Conservation (phyloP, 176 grass and related monocot species). For the Aegilops speltoides region DNA sequence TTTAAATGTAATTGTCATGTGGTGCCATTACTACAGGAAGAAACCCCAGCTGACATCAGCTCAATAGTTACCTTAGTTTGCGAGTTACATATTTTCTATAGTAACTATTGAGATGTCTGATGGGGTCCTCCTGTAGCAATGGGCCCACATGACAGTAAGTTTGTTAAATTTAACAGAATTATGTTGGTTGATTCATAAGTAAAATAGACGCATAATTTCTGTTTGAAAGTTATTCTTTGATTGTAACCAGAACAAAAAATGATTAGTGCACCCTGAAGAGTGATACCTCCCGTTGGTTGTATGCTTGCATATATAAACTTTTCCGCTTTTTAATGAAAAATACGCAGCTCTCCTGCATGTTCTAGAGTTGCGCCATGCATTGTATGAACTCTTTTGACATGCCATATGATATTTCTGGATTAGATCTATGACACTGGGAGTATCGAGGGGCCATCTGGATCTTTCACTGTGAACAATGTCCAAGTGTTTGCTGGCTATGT, state of each 20-base stretch:
- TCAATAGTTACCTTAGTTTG: too few relatives aligned
- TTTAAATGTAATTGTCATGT: background rate
- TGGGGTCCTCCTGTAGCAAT: too few relatives aligned
- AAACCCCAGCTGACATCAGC: too few relatives aligned
- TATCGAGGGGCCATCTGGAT: slow-evolving; percentile 87
- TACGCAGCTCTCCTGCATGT: background rate
- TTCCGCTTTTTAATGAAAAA: background rate
- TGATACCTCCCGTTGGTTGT: background rate
- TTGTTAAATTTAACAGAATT: background rate
- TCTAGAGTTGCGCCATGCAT: background rate
- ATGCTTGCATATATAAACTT: background rate
- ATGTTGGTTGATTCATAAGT: background rate
- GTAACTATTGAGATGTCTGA: too few relatives aligned
- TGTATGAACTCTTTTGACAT: background rate
- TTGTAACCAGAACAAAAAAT: background rate
- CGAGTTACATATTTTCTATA: too few relatives aligned
- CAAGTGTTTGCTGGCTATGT: slow-evolving; percentile 81
- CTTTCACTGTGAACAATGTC: slow-evolving; percentile 74
- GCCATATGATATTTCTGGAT: slow-evolving; percentile 7
- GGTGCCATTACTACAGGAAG: too few relatives aligned
- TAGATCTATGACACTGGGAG: slow-evolving; percentile 86
- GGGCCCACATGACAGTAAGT: background rate
- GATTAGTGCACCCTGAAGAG: background rate
- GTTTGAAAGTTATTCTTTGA: background rate
- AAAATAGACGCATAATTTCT: background rate